phyloP scores from a whole-genome alignment of 805 yeast species.

The Wickerhamomyces ciferrii region DNA sequence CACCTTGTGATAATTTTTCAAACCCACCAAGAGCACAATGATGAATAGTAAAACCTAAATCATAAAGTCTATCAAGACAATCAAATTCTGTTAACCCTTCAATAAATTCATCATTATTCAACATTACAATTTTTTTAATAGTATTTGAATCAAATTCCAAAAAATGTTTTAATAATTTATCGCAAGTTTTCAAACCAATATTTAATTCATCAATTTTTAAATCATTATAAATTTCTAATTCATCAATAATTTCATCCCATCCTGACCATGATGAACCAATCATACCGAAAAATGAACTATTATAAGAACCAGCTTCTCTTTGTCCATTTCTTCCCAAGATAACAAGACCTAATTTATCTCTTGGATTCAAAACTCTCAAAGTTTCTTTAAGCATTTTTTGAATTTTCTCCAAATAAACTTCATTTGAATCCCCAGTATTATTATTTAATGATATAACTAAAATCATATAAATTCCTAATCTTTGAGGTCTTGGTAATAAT shows the following conservation, averaged over 20 bases:
- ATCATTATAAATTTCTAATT: slow-evolving; percentile 22
- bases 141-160: neutral
- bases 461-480: slow-evolving; percentile 34
- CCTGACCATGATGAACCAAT: slow-evolving; percentile 40
- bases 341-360: slow-evolving; percentile 43
- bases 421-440: slow-evolving; percentile 19
- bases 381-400: slow-evolving; percentile 21
- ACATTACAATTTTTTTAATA: neutral
- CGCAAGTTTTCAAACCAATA: neutral
- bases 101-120: neutral
- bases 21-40: neutral
- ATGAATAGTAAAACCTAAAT: neutral
- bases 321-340: slow-evolving; percentile 40
- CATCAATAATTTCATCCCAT: slow-evolving; percentile 39
- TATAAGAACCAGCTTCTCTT: slow-evolving; percentile 27
- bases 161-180: neutral
- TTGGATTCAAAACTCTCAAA: slow-evolving; percentile 23
- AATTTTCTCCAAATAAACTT: slow-evolving; percentile 23
- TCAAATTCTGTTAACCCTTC: neutral
- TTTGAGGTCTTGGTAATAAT: slow-evolving; percentile 36
- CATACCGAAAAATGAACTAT: slow-evolving; percentile 42
- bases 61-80: neutral
- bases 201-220: neutral
- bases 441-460: slow-evolving; percentile 37
- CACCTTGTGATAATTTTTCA: neutral